Base-by-base conservation (phyloP, 768 basidiomycete genomes). In the Rhizopogon vesiculosus region DNA sequence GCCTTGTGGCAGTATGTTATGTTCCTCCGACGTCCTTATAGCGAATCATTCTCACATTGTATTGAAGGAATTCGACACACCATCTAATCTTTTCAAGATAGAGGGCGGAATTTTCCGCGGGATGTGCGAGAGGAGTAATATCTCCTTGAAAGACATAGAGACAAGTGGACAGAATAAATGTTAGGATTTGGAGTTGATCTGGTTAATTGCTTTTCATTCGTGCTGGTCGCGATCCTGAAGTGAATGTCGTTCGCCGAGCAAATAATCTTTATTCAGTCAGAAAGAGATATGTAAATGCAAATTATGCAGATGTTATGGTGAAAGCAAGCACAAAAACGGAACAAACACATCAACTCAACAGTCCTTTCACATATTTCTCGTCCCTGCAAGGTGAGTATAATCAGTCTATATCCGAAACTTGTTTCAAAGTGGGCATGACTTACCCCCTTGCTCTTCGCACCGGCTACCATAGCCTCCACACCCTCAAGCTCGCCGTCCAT, bases 371-470 rank as follows among this genome's bases (percentile, higher is more conserved):
- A 68, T 91, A 91, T 66, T 51, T 91, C 88, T 58, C 78, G 81
- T 7, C 86, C 86, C 88, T 91, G 59, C 29, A 51, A 58, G 42
- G 10, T 62, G 15, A 61, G 53, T 42, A n/a, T 53, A 28, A 33
- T 52, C 51, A 55, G 54, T 28, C 51, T 55, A 62, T 29, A 59
- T 31, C 52, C 18, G 49, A 58, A 31, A 53, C 5, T n/a, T 16
- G 45, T 33, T 15, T 38, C 10, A 15, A 22, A 29, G 29, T 28
- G 5, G 42, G 6, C 52, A 7, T 29, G 29, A 79, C 86, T 62
- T 66, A 91, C 89, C 61, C 91, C 91, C 51, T 76, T 78, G 43
- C 69, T 77, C 70, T 93, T 93, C 5, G 92, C 91, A 5, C 80
- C 84, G 13, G 81, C 78, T 5, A 93, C 81, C 86, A 93, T 90